A percentile compares a stretch with the other conserved stretches of the same genome.
These are phyloP conservation scores for Lepidium sativum DNA, from an alignment of 345 rosid species.

Conservation along the genomic window DNA sequence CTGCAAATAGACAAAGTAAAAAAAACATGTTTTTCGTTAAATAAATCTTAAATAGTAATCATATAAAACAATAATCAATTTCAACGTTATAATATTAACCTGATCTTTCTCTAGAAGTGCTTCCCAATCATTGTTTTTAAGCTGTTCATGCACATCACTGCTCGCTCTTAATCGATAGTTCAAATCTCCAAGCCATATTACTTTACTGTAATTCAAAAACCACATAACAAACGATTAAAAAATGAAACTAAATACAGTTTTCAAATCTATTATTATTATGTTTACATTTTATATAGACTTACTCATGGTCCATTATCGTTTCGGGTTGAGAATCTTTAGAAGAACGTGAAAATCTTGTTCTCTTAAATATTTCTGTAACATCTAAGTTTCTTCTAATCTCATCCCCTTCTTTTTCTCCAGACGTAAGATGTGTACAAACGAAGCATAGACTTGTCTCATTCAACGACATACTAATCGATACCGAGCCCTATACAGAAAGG, in stretches of 20 bases:
- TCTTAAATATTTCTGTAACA: slow-evolving; percentile 69
- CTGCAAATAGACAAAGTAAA: slow-evolving; percentile 31
- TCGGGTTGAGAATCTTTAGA: slow-evolving; percentile 36
- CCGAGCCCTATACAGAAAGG: slow-evolving; percentile 54
- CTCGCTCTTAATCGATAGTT: slow-evolving; percentile 72
- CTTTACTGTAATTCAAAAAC: slow-evolving; percentile 42
- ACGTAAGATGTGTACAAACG: slow-evolving; percentile 81
- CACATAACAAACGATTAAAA: not conserved
- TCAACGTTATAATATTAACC: too few species aligned
- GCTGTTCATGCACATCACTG: slow-evolving; percentile 39
- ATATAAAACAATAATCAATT: too few species aligned
- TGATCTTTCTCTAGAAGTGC: slow-evolving; percentile 84
- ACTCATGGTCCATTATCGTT: slow-evolving; percentile 79
- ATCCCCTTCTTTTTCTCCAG: slow-evolving; percentile 92
- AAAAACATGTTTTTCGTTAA: not conserved
- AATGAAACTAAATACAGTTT: too few species aligned
- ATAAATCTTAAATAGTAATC: too few species aligned
- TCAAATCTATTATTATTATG: too few species aligned
- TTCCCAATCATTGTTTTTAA: slow-evolving; percentile 64
- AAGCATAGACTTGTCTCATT: slow-evolving; percentile 68
- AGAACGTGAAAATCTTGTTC: slow-evolving; percentile 59
- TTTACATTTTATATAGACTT: slow-evolving; percentile 18
- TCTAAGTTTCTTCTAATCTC: slow-evolving; percentile 73
- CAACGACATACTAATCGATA: slow-evolving; percentile 78
- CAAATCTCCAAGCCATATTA: slow-evolving; percentile 97